Base-by-base conservation (phyloP, 768 basidiomycete genomes). In the Leccinum disarticulatum region DNA sequence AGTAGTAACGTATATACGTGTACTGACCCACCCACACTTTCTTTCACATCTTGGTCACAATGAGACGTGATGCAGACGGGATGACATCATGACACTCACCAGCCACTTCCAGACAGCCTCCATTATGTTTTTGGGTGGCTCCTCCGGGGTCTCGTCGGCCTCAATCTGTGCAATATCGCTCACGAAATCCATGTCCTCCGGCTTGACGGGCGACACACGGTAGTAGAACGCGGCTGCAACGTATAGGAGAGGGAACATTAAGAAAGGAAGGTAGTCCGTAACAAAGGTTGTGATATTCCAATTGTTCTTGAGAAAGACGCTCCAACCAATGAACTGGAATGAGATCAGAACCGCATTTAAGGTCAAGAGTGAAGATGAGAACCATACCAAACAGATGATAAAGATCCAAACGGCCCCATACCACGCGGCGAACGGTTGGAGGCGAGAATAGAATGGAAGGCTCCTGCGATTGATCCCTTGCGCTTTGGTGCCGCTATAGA, bases 101-200 rank as follows among this genome's bases (percentile, higher is more conserved):
- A 95, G 74, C 87, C 87, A 90, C 60, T 73, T 75, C 92, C 93
- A 94, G 74, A 93, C 80, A 27, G 83, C 84, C 57, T 90, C 90
- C 4, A 76, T 0, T 66, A 75, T 82, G 69, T 88, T 93, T 66
- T 64, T 84, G 3, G 93, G 90, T 14, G 86, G 84, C 8, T 81
- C 82, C 22, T 91, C 88, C 49, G 92, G 89, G 65, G 82, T 83
- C 78, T 78, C 80, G 3, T 83, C 85, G 0, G 87, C 87, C 67
- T 87, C 87, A 50, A 91, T 87, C 68, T 87, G 83, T 31, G 81
- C 85, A 56, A 90, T 78, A 59, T 87, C 83, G 5, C 81, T 79
- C 47, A 86, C 75, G 69, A 95, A 95, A 75, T 97, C 95, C 91
- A 98, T 95, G 35, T 95, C 85, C 22, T 80, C 68, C 0, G 86